Conservation (phyloP, 202 grass and related monocot species). For the Panicum hallii region DNA sequence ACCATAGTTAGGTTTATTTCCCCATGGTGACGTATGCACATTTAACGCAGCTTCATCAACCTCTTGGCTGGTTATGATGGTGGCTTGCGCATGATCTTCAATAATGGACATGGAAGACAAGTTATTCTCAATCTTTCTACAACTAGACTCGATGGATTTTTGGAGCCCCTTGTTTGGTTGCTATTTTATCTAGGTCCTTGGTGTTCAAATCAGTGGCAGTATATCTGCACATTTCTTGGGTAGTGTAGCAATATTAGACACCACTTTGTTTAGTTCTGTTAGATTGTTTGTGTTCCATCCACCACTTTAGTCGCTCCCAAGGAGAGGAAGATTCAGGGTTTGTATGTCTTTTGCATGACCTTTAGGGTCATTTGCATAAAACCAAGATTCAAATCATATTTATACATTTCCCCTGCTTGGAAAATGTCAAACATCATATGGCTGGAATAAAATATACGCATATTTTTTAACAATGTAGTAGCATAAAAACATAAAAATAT, state of each 20-base stretch:
- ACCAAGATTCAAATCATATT: too few species aligned
- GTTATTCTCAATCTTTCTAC: too few species aligned
- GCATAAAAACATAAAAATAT: background rate
- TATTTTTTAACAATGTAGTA: background rate
- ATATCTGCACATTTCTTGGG: background rate
- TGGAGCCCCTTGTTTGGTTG: background rate
- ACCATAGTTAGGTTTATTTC: background rate
- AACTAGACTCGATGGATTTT: background rate
- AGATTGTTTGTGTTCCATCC: background rate
- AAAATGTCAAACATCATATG: background rate
- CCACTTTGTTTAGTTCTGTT: too few species aligned
- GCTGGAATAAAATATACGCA: background rate
- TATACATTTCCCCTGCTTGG: too few species aligned
- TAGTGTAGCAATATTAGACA: too few species aligned
- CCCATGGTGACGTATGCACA: background rate
- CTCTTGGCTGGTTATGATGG: background rate
- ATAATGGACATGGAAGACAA: too few species aligned
- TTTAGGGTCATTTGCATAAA: too few species aligned
- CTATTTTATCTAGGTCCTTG: background rate
- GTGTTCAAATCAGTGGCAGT: background rate
- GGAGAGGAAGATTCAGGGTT: too few species aligned
- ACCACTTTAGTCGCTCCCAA: background rate
- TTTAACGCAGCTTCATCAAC: background rate
- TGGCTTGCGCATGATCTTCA: background rate
- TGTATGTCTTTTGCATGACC: too few species aligned